These are phyloP conservation scores for Nemania sp. DNA, from an alignment of 2,329 filamentous ascomycete genomes.

Conservation along the genomic window DNA sequence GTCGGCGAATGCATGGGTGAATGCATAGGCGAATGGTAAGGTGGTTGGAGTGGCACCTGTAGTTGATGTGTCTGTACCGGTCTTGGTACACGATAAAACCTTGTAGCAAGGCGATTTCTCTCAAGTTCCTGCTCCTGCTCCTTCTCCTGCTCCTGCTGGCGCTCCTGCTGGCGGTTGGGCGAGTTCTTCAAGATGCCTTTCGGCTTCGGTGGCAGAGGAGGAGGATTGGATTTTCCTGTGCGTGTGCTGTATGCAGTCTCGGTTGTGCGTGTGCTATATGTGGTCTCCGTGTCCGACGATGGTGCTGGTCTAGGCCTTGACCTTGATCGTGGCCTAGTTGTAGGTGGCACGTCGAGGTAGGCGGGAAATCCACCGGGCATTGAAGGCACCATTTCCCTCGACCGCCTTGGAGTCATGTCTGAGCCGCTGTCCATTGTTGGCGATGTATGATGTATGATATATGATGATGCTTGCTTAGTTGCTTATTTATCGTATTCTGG, in stretches of 20 bases:
- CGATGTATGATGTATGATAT: neutral
- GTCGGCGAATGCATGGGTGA: conserved; percentile 45
- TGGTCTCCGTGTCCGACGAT: conserved; percentile 43
- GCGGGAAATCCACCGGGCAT: conserved; percentile 48
- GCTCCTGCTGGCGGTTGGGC: conserved; percentile 25
- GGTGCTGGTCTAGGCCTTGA: conserved; percentile 39
- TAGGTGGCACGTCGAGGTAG: conserved; percentile 41
- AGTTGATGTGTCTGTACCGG: conserved; percentile 34
- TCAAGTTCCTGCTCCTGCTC: conserved; percentile 10
- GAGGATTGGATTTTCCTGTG: conserved; percentile 18
- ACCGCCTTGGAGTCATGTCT: conserved; percentile 42
- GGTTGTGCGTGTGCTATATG: conserved; percentile 36
- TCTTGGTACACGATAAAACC: conserved; percentile 48
- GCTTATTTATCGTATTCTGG: conserved; percentile 45
- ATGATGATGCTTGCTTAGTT: conserved; percentile 1
- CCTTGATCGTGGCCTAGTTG: conserved; percentile 30
- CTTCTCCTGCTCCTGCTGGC: conserved; percentile 20
- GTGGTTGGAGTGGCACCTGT: neutral
- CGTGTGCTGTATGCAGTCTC: neutral
- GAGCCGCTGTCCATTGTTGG: conserved; percentile 38
- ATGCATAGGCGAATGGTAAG: conserved; percentile 4
- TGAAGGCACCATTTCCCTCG: conserved; percentile 42
- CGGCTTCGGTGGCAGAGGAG: conserved; percentile 38
- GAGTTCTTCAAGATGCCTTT: conserved; percentile 50
- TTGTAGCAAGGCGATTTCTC: conserved; percentile 48